Percentiles rank a stretch among this genome's conserved stretches.
phyloP scores from a whole-genome alignment of 208 protist genomes.

The Angomonas ambiguus region DNA sequence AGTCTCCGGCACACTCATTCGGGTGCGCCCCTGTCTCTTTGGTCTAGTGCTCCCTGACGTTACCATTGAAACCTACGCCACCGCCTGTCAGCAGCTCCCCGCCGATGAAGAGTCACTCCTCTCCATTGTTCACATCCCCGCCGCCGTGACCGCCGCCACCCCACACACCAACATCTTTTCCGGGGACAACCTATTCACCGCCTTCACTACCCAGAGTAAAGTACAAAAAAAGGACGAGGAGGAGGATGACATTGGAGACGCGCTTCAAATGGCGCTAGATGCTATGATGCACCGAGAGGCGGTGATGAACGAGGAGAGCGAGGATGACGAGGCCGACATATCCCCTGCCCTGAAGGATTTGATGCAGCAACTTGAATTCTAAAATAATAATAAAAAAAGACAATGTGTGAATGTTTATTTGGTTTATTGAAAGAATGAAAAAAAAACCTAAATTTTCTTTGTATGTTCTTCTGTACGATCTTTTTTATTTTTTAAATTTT shows the following conservation, averaged over 20 bases:
- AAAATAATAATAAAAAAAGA: not conserved
- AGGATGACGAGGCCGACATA: not conserved
- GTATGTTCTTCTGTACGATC: constrained; percentile 11
- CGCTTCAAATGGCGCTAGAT: not conserved
- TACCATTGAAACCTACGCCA: constrained; percentile 21
- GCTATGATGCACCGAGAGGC: not conserved
- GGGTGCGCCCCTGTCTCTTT: constrained; percentile 30
- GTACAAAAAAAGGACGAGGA: not conserved
- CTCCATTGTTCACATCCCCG: not conserved
- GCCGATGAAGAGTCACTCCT: not conserved
- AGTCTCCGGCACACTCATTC: constrained; percentile 16
- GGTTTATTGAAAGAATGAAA: too few species aligned
- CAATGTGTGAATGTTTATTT: constrained; percentile 2
- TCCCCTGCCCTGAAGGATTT: not conserved
- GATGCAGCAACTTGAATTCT: not conserved
- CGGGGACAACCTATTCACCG: not conserved
- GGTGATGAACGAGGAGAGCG: not conserved
- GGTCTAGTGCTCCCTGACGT: constrained; percentile 28
- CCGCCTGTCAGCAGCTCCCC: not conserved
- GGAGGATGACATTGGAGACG: not conserved
- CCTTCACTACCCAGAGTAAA: not conserved
- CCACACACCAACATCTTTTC: not conserved
- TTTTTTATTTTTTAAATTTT: constrained; percentile 12
- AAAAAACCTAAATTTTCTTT: too few species aligned
- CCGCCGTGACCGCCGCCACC: not conserved